phyloP scores from a whole-genome alignment of 208 protist genomes.

The Crithidia sp. region DNA sequence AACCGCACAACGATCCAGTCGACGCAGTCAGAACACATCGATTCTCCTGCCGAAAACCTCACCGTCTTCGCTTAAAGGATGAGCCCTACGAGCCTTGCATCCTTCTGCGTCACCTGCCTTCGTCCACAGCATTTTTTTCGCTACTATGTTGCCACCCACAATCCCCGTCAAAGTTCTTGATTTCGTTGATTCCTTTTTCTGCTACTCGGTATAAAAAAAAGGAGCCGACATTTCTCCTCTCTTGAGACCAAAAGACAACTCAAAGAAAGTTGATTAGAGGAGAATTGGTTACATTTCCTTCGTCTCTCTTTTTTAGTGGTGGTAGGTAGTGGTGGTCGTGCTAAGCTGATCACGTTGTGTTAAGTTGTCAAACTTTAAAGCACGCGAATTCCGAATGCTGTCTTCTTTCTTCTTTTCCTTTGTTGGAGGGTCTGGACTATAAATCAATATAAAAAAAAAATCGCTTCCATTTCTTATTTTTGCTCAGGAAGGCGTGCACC shows the following conservation, averaged over 20 bases:
- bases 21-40: no score
- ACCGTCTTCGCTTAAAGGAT: no score
- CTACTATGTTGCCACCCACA: no score
- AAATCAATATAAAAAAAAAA: neutral
- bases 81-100: no score
- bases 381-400: neutral
- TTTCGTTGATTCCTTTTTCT: neutral
- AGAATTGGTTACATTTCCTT: neutral
- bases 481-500: constrained; percentile 15
- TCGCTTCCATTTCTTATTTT: constrained; percentile 6
- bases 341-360: constrained; percentile 1
- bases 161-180: no score
- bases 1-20: no score
- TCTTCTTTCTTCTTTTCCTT: neutral
- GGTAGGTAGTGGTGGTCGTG: neutral
- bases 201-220: neutral
- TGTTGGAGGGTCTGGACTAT: neutral
- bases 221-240: neutral
- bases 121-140: no score
- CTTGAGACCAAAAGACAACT: neutral
- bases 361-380: constrained; percentile 4
- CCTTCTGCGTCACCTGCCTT: no score
- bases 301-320: no score
- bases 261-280: constrained; percentile 1
- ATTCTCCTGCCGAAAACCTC: no score